Conservation (phyloP, 163 green algal genomes). For the Prototheca wickerhamii region DNA sequence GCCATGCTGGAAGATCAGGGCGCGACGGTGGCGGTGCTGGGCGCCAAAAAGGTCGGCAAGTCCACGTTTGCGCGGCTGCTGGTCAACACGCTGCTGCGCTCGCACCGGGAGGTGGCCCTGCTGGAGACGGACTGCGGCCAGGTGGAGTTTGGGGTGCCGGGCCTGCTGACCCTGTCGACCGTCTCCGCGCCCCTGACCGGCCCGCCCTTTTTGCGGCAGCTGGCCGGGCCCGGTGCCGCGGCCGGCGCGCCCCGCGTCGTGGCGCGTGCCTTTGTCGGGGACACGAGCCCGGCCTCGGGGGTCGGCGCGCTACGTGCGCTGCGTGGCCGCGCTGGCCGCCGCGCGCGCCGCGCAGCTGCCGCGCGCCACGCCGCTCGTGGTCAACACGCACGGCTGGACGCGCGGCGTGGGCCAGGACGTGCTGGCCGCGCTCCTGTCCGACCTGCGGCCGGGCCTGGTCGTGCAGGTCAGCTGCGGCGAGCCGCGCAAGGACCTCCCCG, state of each 20-base stretch:
- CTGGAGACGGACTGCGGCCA: slow-evolving; percentile 82
- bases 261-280: slow-evolving; percentile 47
- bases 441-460: slow-evolving; percentile 33
- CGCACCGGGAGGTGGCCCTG: slow-evolving; percentile 42
- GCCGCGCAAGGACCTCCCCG: slow-evolving; percentile 31
- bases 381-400: slow-evolving; percentile 79
- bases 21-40: slow-evolving; percentile 11
- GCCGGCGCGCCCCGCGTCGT: slow-evolving; percentile 57
- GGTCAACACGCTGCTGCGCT: slow-evolving; percentile 61
- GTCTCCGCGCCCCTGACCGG: not conserved
- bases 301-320: slow-evolving; percentile 37
- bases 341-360: slow-evolving; percentile 4
- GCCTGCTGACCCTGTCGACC: slow-evolving; percentile 28
- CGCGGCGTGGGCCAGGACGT: slow-evolving; percentile 65
- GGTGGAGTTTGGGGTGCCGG: slow-evolving; percentile 69
- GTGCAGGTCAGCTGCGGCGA: slow-evolving; percentile 40
- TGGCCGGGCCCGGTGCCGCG: too few relatives aligned
- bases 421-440: slow-evolving; percentile 39
- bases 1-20: not conserved
- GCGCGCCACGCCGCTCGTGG: slow-evolving; percentile 45
- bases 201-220: slow-evolving; percentile 10
- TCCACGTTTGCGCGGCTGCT: slow-evolving; percentile 60
- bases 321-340: slow-evolving; percentile 34
- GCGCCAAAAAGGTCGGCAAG: slow-evolving; percentile 57
- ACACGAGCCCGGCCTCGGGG: slow-evolving; percentile 43